Evolutionary conservation across 768 basidiomycete genomes (phyloP), one percentile per base, ranked within the genome.

Genomic region (Mycena amicta): DNA sequence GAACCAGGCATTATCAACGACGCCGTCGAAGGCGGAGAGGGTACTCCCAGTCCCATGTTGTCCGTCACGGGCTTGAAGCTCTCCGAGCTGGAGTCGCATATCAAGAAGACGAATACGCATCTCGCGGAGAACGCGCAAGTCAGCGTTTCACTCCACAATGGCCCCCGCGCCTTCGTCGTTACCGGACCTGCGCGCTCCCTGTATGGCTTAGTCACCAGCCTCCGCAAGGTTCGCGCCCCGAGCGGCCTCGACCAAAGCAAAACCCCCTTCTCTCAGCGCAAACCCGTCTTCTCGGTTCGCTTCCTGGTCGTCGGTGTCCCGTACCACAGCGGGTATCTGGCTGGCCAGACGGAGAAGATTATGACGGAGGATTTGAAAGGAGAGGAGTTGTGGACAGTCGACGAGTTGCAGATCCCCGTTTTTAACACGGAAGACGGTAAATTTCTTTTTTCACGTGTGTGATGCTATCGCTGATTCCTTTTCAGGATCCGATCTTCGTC

Each of bases 241-340:
- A 80, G 80, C 20, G 93, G 93, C 33, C 79, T 89, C 30, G 97
- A 99, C 66, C 97, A 99, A 74, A 92, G 89, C 83, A 97, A 97
- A 77, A 79, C 85, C 2, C 92, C 95, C 11, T 96, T 89, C 78
- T 96, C 94, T 6, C 94, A 98, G 77, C 85, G 97, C 66, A 96
- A 96, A 75, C 88, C 92, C 5, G 90, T 93, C 4, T 98, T 99
- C 74, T 89, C 86, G 41, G 84, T 91, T 49, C 88, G 97, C 45
- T 99, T 98, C 81, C 77, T 99, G 67, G 89, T 93, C n/a, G 90
- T 99, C 68, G 90, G 87, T 53, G 96, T 95, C 2, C 97, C 97
- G 1, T 99, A 95, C 76, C 97, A 99, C 80, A 95, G 94, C 73
- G 77, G 79, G 20, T 96, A 98, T 74, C 79, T 99, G 54, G 69